Conservation (phyloP, 2,329 filamentous ascomycete genomes). For the Epichloe scottii region DNA sequence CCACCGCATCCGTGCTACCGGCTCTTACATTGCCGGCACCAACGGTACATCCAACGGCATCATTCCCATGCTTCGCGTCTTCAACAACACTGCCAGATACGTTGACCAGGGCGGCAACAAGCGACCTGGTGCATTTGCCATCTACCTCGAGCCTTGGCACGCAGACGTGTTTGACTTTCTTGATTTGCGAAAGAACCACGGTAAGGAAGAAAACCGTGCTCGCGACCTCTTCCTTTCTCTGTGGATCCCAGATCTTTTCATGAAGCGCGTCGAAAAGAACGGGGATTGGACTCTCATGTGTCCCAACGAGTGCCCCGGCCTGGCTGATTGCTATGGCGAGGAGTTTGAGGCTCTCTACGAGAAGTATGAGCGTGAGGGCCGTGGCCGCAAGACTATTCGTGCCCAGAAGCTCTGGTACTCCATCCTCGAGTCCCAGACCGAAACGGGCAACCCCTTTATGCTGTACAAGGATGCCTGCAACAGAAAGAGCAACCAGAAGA, state of each 20-base stretch:
- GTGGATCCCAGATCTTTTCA: slow-evolving; percentile 98
- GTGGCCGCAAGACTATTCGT: slow-evolving; percentile 82
- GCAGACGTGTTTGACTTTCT: slow-evolving; percentile 95
- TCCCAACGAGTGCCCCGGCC: slow-evolving; percentile 86
- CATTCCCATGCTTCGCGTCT: slow-evolving; percentile 94
- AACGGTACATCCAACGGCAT: slow-evolving; percentile 98
- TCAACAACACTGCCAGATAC: slow-evolving; percentile 98
- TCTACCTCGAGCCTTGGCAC: slow-evolving; percentile 99
- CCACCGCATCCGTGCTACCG: slow-evolving; percentile 92
- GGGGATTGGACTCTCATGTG: slow-evolving; percentile 97
- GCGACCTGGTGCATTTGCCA: slow-evolving; percentile 93
- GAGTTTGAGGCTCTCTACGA: slow-evolving; percentile 94
- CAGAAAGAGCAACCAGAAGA: slow-evolving; percentile 99
- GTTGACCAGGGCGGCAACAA: slow-evolving; percentile 99
- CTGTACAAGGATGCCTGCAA: slow-evolving; percentile 98
- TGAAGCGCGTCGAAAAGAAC: slow-evolving; percentile 98
- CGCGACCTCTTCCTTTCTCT: slow-evolving; percentile 95
- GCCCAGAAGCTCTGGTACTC: slow-evolving; percentile 99
- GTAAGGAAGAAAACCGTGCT: slow-evolving; percentile 94
- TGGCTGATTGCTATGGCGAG: slow-evolving; percentile 93
- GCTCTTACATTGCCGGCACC: slow-evolving; percentile 95
- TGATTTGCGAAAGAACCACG: slow-evolving; percentile 97
- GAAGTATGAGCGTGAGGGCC: slow-evolving; percentile 77
- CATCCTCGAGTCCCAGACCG: slow-evolving; percentile 93
- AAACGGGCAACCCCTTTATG: slow-evolving; percentile 99